A percentile compares a stretch with the other conserved stretches of the same genome.
These are phyloP conservation scores for Penicillium sp. DNA, from an alignment of 2,329 filamentous ascomycete genomes.

Conservation along the genomic window DNA sequence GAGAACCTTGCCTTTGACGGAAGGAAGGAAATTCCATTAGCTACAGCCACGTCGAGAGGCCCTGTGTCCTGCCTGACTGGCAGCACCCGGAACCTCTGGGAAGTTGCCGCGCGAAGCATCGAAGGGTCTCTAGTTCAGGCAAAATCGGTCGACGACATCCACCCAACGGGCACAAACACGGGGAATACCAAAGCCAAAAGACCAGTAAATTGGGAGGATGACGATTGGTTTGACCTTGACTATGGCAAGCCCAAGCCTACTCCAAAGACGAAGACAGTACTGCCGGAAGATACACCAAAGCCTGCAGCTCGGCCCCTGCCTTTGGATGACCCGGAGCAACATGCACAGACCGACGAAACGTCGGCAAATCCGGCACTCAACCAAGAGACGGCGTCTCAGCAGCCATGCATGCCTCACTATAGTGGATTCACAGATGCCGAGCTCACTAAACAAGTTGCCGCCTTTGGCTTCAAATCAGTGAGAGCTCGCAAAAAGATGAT, in stretches of 20 bases:
- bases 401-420: constrained; percentile 58
- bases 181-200: constrained; percentile 4
- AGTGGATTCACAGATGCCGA: constrained; percentile 65
- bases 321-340: background rate
- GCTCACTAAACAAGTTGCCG: constrained; percentile 64
- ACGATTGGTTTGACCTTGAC: constrained; percentile 25
- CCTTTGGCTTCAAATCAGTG: constrained; percentile 74
- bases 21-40: background rate
- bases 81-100: constrained; percentile 64
- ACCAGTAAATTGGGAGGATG: constrained; percentile 4
- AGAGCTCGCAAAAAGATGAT: constrained; percentile 73
- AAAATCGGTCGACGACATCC: constrained; percentile 64
- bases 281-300: background rate
- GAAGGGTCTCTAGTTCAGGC: constrained; percentile 68
- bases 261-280: constrained; percentile 1
- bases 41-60: constrained; percentile 7
- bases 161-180: constrained; percentile 38
- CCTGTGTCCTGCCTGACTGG: constrained; percentile 31
- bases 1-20: constrained; percentile 25
- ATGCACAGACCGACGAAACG: background rate
- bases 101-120: constrained; percentile 68
- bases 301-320: background rate
- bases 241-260: constrained; percentile 11
- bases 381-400: constrained; percentile 3
- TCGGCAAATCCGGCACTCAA: background rate